phyloP scores from a whole-genome alignment of 345 rosid species.

The Moringa oleifera region DNA sequence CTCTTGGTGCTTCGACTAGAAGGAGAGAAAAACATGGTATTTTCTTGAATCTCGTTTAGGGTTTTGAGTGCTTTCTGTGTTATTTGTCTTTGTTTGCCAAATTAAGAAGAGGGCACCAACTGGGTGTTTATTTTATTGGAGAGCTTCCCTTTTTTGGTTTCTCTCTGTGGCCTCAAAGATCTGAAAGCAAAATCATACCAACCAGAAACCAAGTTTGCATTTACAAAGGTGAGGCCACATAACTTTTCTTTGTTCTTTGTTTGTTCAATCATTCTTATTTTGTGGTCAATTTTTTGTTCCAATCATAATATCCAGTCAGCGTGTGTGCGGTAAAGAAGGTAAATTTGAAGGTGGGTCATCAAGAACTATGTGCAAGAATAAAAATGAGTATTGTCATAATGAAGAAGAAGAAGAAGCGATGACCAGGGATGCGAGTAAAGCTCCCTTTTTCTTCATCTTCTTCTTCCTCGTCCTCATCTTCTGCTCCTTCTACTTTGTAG shows the following conservation, averaged over 20 bases:
- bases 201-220: not conserved
- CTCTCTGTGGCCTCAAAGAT: conserved; percentile 27
- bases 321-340: conserved; percentile 9
- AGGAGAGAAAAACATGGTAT: not conserved
- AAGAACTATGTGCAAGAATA: conserved; percentile 38
- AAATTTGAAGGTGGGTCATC: conserved; percentile 19
- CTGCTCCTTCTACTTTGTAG: conserved; percentile 21
- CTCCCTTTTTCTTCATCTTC: conserved; percentile 12
- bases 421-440: conserved; percentile 11
- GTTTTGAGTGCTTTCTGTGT: conserved; percentile 20
- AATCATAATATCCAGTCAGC: conserved; percentile 16
- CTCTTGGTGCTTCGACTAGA: not conserved
- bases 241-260: conserved; percentile 21
- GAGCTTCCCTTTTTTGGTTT: conserved; percentile 8
- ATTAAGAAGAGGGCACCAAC: conserved; percentile 45
- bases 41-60: conserved; percentile 23
- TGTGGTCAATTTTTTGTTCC: conserved; percentile 29
- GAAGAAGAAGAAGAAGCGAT: conserved; percentile 25
- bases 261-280: conserved; percentile 11
- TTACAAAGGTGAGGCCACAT: conserved; percentile 30
- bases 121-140: conserved; percentile 5
- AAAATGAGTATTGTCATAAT: conserved; percentile 20
- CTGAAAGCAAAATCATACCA: conserved; percentile 14
- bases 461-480: conserved; percentile 19
- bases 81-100: conserved; percentile 5